Conservation (phyloP, 805 yeast species). For the Priceomyces fermenticarens region DNA sequence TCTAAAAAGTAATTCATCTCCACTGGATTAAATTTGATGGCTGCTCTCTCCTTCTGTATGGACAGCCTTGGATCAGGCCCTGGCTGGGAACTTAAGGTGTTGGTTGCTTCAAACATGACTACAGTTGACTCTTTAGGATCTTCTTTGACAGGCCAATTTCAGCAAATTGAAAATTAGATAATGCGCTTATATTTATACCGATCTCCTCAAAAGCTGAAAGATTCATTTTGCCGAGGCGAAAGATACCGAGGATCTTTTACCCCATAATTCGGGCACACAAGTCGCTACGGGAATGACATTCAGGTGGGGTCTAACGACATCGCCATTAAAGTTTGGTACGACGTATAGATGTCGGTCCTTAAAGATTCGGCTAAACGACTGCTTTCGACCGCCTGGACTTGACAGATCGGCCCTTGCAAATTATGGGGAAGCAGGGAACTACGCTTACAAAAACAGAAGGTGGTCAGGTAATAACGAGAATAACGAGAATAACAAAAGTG, state of each 20-base stretch:
- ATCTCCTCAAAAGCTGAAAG: slow-evolving; percentile 1
- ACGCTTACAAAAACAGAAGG: too few species aligned
- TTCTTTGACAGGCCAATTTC: too few species aligned
- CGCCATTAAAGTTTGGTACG: background rate
- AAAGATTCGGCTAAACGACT: too few species aligned
- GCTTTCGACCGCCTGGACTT: too few species aligned
- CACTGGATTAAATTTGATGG: slow-evolving; percentile 29
- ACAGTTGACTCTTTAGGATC: too few species aligned
- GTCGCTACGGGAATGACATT: background rate
- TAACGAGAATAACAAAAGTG: too few species aligned
- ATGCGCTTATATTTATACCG: slow-evolving; percentile 1
- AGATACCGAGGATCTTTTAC: slow-evolving; percentile 2
- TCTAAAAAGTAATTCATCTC: slow-evolving; percentile 41
- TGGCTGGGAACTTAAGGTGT: slow-evolving; percentile 18
- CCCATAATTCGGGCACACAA: background rate
- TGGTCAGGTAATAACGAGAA: too few species aligned
- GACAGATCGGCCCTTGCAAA: too few species aligned
- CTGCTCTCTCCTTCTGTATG: slow-evolving; percentile 32
- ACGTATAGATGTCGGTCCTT: too few species aligned
- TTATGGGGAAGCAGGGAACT: too few species aligned
- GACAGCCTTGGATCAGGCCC: slow-evolving; percentile 34
- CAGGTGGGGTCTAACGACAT: background rate
- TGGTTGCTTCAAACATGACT: slow-evolving; percentile 7
- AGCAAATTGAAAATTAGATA: too few species aligned
- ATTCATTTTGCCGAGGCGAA: slow-evolving; percentile 1